Base-by-base conservation (phyloP, 2,329 filamentous ascomycete species). In the Colletotrichum chlorophyti region DNA sequence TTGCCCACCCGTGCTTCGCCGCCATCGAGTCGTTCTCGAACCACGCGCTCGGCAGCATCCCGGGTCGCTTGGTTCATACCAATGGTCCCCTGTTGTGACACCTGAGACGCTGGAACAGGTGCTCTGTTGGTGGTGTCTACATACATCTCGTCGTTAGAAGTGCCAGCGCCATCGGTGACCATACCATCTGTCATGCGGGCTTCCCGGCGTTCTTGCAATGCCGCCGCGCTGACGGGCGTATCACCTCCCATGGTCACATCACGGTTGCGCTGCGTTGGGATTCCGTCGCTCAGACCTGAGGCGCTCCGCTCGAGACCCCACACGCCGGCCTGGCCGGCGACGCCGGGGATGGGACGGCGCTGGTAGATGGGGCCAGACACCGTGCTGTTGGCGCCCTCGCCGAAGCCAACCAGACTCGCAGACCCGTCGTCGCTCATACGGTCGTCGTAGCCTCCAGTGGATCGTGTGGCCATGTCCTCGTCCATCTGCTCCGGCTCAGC, bases 391-490 rank as follows among this genome's bases (percentile, higher is more conserved):
- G 94, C 93, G 29, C 93, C 94, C 72, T 97, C 93, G 46, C 94
- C 94, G 66, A 97, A 97, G 0, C 90, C 94, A 9, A 97, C 94
- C 6, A 97, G 81, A 62, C 90, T 94, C 3, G 89, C 91, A 49
- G 87, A 88, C 7, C 88, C 90, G 67, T 96, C 92, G 66, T 96
- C 93, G 66, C 91, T 94, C 82, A 95, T 89, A 58, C 90, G 91
- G 64, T 91, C 90, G 60, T 85, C 82, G 58, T 77, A 83, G 4
- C 77, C 81, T 17, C 77, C 78, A 3, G 79, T 74, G 32, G 81
- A 84, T 14, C 76, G 78, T 29, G 70, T 76, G 3, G 75, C 72
- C 53, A 79, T 62, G 58, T 84, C 82, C 45, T 83, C 78, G 49
- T 86, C 83, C 79, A 85, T 84, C 23, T 78, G 75, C 38, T 75